phyloP scores from a whole-genome alignment of 768 basidiomycete genomes.

The Suillus plorans region DNA sequence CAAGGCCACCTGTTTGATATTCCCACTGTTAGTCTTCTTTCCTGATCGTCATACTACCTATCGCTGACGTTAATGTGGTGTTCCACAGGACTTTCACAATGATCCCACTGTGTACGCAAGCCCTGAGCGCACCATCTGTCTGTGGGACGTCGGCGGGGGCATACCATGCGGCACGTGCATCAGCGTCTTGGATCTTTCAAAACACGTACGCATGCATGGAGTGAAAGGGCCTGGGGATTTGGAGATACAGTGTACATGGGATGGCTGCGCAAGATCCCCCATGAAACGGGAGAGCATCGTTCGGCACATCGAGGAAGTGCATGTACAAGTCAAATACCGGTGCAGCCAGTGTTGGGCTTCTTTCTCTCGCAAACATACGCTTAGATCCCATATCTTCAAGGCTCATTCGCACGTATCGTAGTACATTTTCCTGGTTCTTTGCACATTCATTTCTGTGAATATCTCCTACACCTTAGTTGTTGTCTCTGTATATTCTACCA shows the following conservation, averaged over 20 bases:
- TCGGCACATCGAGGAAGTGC: conserved; percentile 27
- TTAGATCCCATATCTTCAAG: conserved; percentile 11
- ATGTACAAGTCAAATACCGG: conserved; percentile 16
- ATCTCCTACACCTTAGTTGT: neutral
- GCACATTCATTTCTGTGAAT: neutral
- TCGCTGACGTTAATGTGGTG: neutral
- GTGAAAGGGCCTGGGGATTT: conserved; percentile 17
- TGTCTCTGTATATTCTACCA: neutral
- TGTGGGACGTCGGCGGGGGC: conserved; percentile 12
- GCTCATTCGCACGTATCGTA: conserved; percentile 3
- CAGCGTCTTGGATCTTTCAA: conserved; percentile 13
- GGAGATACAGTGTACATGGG: conserved; percentile 18
- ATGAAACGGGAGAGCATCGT: conserved; percentile 30
- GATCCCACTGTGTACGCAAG: neutral
- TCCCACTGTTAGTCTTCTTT: neutral
- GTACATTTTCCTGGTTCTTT: neutral
- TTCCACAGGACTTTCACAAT: neutral
- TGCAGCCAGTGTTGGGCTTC: conserved; percentile 20
- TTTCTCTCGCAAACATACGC: conserved; percentile 28
- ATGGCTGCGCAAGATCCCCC: conserved; percentile 8
- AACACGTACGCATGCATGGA: conserved; percentile 24
- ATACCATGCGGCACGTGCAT: conserved; percentile 8
- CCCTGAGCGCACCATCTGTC: neutral
- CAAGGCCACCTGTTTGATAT: neutral
- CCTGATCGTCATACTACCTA: neutral